Conservation (phyloP, 495 filamentous ascomycete genomes). For the Apodospora peruviana region DNA sequence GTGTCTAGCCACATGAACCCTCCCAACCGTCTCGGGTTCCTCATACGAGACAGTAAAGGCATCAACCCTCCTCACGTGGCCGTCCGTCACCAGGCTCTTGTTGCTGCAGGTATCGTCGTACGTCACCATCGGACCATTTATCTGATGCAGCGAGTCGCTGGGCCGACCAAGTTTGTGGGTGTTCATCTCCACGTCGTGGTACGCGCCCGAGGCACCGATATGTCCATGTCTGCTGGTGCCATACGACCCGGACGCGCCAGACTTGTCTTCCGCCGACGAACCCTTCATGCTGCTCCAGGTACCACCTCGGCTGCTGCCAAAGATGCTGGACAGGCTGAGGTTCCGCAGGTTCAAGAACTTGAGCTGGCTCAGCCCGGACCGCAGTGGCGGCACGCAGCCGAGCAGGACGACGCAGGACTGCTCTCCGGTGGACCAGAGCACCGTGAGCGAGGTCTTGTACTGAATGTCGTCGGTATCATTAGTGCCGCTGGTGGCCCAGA, state of each 20-base stretch:
- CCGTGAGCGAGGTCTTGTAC: neutral
- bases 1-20: neutral
- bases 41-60: neutral
- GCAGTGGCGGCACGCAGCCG: constrained; percentile 15
- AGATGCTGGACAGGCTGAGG: neutral
- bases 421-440: constrained; percentile 4
- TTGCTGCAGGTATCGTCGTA: neutral
- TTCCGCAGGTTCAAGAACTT: no score
- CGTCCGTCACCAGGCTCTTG: neutral
- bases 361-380: no score
- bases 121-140: neutral
- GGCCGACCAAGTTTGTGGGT: neutral
- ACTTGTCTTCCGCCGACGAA: neutral
- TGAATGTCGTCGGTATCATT: neutral
- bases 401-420: constrained; percentile 18
- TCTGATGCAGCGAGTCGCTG: neutral
- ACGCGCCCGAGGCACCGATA: no score
- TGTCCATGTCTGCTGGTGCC: neutral
- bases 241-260: neutral
- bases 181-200: neutral
- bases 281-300: neutral
- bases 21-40: neutral
- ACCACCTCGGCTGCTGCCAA: neutral
- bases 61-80: neutral
- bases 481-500: neutral